Evolutionary conservation across 345 rosid genomes (phyloP), one percentile per base, ranked within the genome.

Genomic region (Corchorus capsularis): DNA sequence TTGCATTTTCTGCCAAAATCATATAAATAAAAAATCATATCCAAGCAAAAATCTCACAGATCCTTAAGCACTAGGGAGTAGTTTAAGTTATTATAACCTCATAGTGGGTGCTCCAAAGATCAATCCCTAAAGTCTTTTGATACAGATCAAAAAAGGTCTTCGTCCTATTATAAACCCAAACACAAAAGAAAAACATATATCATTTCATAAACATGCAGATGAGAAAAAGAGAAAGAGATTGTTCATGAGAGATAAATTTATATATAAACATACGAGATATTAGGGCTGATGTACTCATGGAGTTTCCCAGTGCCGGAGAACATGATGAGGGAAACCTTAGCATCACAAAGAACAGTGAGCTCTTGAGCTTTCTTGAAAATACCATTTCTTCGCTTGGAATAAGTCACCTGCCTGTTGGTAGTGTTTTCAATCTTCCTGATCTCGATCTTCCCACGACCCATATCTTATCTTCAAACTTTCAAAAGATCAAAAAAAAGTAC

Each of bases 261-360:
- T 20, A 22, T n/a, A n/a, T n/a, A n/a, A n/a, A n/a, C n/a, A n/a
- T 82, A 87, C 93, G 88, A 70, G 5, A 80, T 87, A 60, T 79
- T 35, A 41, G 87, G 80, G 86, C 89, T 88, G 27, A 80, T 82
- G 85, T 41, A 88, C 82, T 88, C 83, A 12, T 86, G 82, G 72
- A 88, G 75, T 78, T 86, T 84, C 3, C 84, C 87, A 22, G 85
- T 79, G 49, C 59, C 75, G 10, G 93, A 90, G 79, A 86, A 72
- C 89, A 88, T 83, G 82, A 90, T 78, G 20, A 88, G 84, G 76
- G 90, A 88, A 66, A 90, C 90, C 78, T 84, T 82, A 32, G 94
- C 94, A 79, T 90, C 94, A 73, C 94, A 90, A 10, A 90, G 94
- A 67, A 88, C 87, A 49, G 89, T 82, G 79, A 90, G 90, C 64